Percentiles rank a stretch among this genome's conserved stretches.
phyloP scores from a whole-genome alignment of 2,329 filamentous ascomycete species.

The Pestalotiopsis sp. region DNA sequence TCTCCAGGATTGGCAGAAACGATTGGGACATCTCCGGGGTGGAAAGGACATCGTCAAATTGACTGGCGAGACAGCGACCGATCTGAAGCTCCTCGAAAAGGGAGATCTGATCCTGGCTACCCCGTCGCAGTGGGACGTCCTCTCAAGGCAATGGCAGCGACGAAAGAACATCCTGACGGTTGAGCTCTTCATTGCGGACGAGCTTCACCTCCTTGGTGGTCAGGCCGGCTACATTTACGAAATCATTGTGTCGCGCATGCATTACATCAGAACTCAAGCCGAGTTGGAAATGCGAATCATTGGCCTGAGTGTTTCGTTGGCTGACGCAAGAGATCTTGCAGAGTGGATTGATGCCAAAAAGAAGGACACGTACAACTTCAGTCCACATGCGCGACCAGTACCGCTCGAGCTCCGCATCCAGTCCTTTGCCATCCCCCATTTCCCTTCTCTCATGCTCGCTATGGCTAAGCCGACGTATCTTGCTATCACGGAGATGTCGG shows the following conservation, averaged over 20 bases:
- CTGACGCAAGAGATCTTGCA: conserved; percentile 90
- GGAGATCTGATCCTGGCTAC: conserved; percentile 92
- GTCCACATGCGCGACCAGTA: conserved; percentile 84
- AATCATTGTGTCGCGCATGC: conserved; percentile 96
- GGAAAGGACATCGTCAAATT: conserved; percentile 92
- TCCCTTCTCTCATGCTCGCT: conserved; percentile 96
- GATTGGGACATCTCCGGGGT: conserved; percentile 71
- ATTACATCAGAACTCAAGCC: conserved; percentile 88
- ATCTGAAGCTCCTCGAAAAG: conserved; percentile 84
- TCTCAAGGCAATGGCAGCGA: conserved; percentile 95
- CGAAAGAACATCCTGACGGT: conserved; percentile 94
- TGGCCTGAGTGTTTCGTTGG: conserved; percentile 86
- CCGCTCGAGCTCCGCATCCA: conserved; percentile 94
- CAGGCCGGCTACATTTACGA: conserved; percentile 89
- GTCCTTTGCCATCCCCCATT: conserved; percentile 93
- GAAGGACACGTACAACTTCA: conserved; percentile 99
- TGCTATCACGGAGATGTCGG: conserved; percentile 83
- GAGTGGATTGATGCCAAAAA: conserved; percentile 98
- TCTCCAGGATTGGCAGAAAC: conserved; percentile 81
- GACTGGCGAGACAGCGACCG: conserved; percentile 87
- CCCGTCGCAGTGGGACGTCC: conserved; percentile 90
- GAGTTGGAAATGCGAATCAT: conserved; percentile 85
- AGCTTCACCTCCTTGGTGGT: conserved; percentile 90
- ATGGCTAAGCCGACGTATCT: conserved; percentile 96
- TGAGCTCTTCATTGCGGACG: conserved; percentile 90